Base-by-base conservation (phyloP, 768 basidiomycete species). In the Coprinellus micaceus region DNA sequence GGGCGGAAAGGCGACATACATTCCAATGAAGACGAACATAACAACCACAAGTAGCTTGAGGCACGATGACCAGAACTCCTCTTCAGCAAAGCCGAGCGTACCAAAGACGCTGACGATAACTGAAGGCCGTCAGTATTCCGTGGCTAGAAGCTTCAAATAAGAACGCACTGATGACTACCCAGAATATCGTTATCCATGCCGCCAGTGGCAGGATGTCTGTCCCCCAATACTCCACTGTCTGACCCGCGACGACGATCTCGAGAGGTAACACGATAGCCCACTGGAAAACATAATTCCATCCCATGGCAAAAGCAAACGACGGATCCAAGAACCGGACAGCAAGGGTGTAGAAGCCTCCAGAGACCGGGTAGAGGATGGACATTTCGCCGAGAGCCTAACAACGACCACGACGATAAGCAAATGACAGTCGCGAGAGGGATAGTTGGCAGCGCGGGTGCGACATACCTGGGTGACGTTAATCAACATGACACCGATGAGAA, bases 1-100 rank as follows among this genome's bases (percentile, higher is more conserved):
- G 19, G 21, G 15, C 9, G 29, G 25, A 36, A 15, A 4, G 11
- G 15, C 5, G 3, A 37, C 49, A 11, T 29, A 51, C 49, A 51
- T 37, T 21, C 49, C 49, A 24, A 51, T 51, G 65, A 79, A 70
- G 53, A 77, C 66, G 64, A 79, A 77, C 69, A 79, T 74, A 1
- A 77, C 64, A 29, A 77, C 74, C 3, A 76, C 76, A 45, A 77
- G 55, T 19, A 79, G 68, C 65, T 78, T 79, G n/a, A 79, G 65
- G 59, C 72, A 75, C 22, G 77, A 77, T n/a, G 77, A 74, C 77
- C 77, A 79, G 58, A 77, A 79, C 52, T 77, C 77, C 66, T 77
- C 77, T 61, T 79, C 77, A 0, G 77, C 76, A 50, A 71, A 79
- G 11, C 77, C 77, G 11, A 79, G 71, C 12, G 77, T 77, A 53